Evolutionary conservation across 1,284 basidiomycete genomes (phyloP).

Genomic region (Anthracocystis setariae): DNA sequence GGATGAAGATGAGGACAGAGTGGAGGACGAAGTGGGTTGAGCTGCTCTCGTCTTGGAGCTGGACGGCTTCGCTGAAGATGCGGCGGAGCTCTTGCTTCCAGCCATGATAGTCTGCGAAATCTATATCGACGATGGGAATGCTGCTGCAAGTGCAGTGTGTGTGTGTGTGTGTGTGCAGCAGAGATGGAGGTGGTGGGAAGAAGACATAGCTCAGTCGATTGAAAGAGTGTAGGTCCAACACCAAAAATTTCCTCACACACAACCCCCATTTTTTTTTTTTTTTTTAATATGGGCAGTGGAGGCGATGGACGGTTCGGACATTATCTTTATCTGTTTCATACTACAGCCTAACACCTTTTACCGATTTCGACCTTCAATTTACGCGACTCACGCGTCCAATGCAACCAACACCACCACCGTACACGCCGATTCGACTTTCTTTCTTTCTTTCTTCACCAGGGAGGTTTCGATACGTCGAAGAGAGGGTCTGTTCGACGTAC

Average conservation of each 20-base stretch:
- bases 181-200: slow-evolving; percentile 3
- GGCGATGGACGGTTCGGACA: neutral
- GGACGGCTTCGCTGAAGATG: slow-evolving; percentile 12
- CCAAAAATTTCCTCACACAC: slow-evolving; percentile 5
- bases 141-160: slow-evolving; percentile 1
- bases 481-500: too few species aligned
- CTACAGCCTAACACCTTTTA: slow-evolving; percentile 6
- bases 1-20: slow-evolving; percentile 14
- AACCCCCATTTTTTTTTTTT: too few species aligned
- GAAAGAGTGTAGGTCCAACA: neutral
- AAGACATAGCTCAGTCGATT: neutral
- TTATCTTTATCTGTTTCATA: neutral
- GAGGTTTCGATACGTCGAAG: too few species aligned
- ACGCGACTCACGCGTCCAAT: slow-evolving; percentile 27
- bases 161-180: slow-evolving; percentile 2
- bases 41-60: slow-evolving; percentile 7
- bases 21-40: slow-evolving; percentile 2
- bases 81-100: neutral
- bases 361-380: slow-evolving; percentile 11
- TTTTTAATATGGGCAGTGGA: slow-evolving; percentile 24
- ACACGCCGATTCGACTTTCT: neutral
- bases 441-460: neutral
- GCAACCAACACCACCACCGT: slow-evolving; percentile 18
- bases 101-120: neutral
- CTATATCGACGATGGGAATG: neutral